Conservation (phyloP, 2,329 filamentous ascomycete genomes). For the Diaporthe batatas region DNA sequence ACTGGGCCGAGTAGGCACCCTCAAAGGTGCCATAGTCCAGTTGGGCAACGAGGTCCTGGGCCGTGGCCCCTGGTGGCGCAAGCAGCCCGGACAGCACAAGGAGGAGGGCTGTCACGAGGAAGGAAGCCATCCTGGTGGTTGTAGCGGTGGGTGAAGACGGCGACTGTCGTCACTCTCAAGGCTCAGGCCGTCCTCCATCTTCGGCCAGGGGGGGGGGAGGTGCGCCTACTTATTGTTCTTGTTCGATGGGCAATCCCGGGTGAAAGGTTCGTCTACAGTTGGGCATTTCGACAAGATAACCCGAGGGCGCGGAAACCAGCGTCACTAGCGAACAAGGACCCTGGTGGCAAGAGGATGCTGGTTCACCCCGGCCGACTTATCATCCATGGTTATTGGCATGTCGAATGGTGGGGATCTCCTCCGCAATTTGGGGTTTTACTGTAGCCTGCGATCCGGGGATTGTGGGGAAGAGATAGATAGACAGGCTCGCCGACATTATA, state of each 20-base stretch:
- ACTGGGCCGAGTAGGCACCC: constrained; percentile 63
- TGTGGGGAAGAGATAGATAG: constrained; percentile 20
- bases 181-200: neutral
- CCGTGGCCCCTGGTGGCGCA: constrained; percentile 3
- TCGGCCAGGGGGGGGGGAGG: neutral
- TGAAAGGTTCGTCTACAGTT: neutral
- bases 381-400: constrained; percentile 8
- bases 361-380: no score
- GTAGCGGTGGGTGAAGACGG: neutral
- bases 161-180: constrained; percentile 8
- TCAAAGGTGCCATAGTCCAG: constrained; percentile 66
- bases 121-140: constrained; percentile 25
- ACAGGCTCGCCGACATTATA: neutral
- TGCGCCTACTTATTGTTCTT: neutral
- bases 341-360: no score
- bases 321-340: neutral
- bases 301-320: constrained; percentile 33
- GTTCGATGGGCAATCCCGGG: constrained; percentile 13
- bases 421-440: constrained; percentile 10
- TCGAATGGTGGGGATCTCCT: constrained; percentile 15
- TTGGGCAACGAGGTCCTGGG: constrained; percentile 52
- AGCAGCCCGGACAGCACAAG: constrained; percentile 11
- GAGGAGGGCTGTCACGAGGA: neutral
- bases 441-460: constrained; percentile 15
- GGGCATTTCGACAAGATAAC: constrained; percentile 28